Conservation (phyloP, 2,329 filamentous ascomycete species). For the Aureobasidium sp. region DNA sequence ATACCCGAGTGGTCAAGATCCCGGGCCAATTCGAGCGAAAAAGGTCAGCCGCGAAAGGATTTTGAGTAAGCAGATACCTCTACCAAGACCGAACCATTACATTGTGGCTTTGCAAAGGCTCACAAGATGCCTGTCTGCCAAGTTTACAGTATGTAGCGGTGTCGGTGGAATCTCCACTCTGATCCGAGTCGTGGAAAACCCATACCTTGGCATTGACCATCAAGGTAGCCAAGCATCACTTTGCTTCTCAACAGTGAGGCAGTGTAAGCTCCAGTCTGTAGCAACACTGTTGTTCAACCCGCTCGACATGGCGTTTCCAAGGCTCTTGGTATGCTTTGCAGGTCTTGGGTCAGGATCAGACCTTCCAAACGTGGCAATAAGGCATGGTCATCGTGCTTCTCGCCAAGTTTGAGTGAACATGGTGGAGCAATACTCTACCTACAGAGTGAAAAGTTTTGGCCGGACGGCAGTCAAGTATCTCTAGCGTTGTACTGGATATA, state of each 20-base stretch:
- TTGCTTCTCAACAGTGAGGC: not conserved
- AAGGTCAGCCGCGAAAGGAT: not conserved
- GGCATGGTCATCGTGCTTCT: not conserved
- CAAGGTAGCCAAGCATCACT: slow-evolving; percentile 11
- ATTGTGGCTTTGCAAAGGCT: not conserved
- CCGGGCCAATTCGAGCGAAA: too few relatives aligned
- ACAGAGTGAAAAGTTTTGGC: not conserved
- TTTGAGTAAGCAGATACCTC: not conserved
- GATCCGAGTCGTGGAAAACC: not conserved
- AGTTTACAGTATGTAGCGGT: not conserved
- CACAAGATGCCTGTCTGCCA: not conserved
- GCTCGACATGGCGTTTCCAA: not conserved
- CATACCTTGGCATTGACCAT: slow-evolving; percentile 11
- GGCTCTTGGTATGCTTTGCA: not conserved
- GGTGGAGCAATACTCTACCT: not conserved
- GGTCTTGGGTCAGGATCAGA: not conserved
- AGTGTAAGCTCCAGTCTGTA: not conserved
- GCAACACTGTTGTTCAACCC: not conserved
- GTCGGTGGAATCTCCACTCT: not conserved
- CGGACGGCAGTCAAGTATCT: not conserved
- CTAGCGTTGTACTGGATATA: not conserved
- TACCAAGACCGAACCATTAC: not conserved
- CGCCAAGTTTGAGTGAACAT: not conserved
- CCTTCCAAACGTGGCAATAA: not conserved
- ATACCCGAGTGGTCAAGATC: slow-evolving; percentile 2